A percentile compares a stretch with the other conserved stretches of the same genome.
These are phyloP conservation scores for Serendipita sp. DNA, from an alignment of 768 basidiomycete species.

Conservation along the genomic window DNA sequence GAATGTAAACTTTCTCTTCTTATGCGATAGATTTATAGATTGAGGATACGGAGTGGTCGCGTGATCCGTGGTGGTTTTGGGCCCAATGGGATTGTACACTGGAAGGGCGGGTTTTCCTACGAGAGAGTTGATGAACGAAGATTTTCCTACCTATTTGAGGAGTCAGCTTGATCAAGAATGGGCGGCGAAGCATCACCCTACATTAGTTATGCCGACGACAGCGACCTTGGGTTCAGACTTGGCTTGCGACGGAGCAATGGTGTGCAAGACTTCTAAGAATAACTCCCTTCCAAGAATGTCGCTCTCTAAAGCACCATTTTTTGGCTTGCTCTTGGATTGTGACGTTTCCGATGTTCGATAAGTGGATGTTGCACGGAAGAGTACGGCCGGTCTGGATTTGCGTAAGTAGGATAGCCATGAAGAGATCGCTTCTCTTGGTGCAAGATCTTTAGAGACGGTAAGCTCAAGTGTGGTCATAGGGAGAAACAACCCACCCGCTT, in stretches of 20 bases:
- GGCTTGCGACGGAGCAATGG: constrained; percentile 32
- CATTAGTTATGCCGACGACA: constrained; percentile 73
- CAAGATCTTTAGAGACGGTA: constrained; percentile 38
- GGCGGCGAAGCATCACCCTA: constrained; percentile 21
- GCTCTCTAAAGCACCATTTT: constrained; percentile 27
- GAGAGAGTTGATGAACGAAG: constrained; percentile 69
- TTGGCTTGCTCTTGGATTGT: constrained; percentile 26
- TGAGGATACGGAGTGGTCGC: constrained; percentile 60
- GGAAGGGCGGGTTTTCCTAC: constrained; percentile 33
- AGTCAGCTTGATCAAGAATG: background rate
- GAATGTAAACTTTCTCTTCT: constrained; percentile 38
- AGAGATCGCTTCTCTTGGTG: constrained; percentile 57
- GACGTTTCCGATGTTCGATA: constrained; percentile 33
- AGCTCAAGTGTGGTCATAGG: background rate
- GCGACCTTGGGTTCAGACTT: constrained; percentile 45
- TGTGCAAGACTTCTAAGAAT: constrained; percentile 32
- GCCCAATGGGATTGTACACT: constrained; percentile 35
- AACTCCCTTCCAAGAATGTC: constrained; percentile 49
- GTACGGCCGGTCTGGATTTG: constrained; percentile 39
- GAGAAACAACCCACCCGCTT: constrained; percentile 50
- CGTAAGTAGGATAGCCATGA: constrained; percentile 55
- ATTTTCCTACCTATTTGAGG: constrained; percentile 54
- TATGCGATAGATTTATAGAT: constrained; percentile 36
- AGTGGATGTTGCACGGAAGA: constrained; percentile 57
- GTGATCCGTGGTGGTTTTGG: constrained; percentile 37